phyloP scores from a whole-genome alignment of 1,284 basidiomycete genomes.

The Trametes polyzona region DNA sequence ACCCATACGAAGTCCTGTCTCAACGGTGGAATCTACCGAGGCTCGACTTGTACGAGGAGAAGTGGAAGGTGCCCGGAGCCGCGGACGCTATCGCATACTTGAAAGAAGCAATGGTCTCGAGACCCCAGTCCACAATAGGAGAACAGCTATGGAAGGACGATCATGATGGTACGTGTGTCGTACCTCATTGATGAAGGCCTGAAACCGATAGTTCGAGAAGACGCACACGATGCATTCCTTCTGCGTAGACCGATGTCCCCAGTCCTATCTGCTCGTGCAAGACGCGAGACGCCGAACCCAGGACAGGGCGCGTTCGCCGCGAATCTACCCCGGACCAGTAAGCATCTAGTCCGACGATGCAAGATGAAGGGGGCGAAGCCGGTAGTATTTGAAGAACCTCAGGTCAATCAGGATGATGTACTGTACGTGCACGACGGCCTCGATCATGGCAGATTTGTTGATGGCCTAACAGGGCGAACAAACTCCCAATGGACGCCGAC shows the following conservation, averaged over 20 bases:
- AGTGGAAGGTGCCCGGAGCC: slow-evolving; percentile 39
- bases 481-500: slow-evolving; percentile 36
- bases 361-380: slow-evolving; percentile 5
- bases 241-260: slow-evolving; percentile 43
- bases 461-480: slow-evolving; percentile 37
- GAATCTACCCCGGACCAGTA: slow-evolving; percentile 4
- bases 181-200: neutral
- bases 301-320: slow-evolving; percentile 18
- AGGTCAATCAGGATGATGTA: slow-evolving; percentile 16
- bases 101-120: slow-evolving; percentile 33
- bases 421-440: slow-evolving; percentile 19
- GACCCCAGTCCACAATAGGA: slow-evolving; percentile 4
- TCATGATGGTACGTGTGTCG: slow-evolving; percentile 25
- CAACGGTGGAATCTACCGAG: slow-evolving; percentile 32
- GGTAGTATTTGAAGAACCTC: neutral
- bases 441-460: neutral
- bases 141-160: slow-evolving; percentile 39
- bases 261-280: slow-evolving; percentile 43
- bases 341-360: slow-evolving; percentile 10
- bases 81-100: slow-evolving; percentile 43
- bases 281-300: slow-evolving; percentile 41
- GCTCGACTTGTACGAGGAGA: slow-evolving; percentile 49
- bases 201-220: slow-evolving; percentile 22
- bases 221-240: slow-evolving; percentile 28
- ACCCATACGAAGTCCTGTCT: slow-evolving; percentile 51